phyloP scores from a whole-genome alignment of 306 rosid species.

The Adenanthera pavonina region DNA sequence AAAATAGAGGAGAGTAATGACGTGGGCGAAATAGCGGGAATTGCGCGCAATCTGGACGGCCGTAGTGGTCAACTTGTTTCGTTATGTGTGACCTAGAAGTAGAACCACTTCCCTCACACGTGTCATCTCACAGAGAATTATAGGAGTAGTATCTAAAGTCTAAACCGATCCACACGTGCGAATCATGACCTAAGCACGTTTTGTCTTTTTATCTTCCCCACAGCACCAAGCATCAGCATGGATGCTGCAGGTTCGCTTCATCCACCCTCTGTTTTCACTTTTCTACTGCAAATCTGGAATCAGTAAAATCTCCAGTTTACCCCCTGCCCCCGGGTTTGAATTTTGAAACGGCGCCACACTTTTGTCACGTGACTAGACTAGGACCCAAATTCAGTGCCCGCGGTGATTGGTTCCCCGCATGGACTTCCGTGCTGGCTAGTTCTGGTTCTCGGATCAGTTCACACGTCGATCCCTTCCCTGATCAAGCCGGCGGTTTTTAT shows the following conservation, averaged over 20 bases:
- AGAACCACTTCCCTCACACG: background rate
- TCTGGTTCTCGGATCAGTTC: background rate
- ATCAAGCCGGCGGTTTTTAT: background rate
- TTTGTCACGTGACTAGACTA: conserved; percentile 4
- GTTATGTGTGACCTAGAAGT: background rate
- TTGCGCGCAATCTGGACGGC: background rate
- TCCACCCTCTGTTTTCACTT: background rate
- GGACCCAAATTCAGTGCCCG: background rate
- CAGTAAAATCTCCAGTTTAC: background rate
- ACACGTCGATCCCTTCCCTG: background rate
- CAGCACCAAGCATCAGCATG: background rate
- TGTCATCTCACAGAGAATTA: background rate
- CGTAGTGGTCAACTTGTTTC: background rate
- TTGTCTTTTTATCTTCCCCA: background rate
- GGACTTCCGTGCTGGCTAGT: conserved; percentile 14
- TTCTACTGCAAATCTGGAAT: background rate
- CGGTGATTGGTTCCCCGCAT: conserved; percentile 14
- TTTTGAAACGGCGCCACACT: conserved; percentile 14
- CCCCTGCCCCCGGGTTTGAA: background rate
- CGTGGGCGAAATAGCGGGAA: background rate
- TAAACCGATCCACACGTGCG: background rate
- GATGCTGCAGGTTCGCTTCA: background rate
- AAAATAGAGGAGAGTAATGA: background rate
- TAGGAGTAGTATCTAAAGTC: background rate
- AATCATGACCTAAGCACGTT: background rate